Evolutionary conservation across 192 early-diverging fungal genomes (phyloP), one percentile per base, ranked within the genome.

Genomic region (Entomortierella parvispora): DNA sequence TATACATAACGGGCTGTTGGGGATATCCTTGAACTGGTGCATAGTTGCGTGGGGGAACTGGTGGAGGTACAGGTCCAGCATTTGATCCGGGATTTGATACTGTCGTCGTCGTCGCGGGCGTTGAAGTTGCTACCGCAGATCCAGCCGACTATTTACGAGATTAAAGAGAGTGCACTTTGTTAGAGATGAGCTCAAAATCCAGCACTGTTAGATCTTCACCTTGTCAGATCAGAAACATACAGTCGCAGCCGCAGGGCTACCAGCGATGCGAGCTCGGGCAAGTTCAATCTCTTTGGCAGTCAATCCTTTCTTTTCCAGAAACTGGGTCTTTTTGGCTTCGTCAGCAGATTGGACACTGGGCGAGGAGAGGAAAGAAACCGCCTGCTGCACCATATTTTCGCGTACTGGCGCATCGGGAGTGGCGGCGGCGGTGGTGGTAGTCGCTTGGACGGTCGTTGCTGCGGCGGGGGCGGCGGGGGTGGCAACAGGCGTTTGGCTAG

Each of bases 261-360:
- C 37, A 40, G 37, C 37, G 12, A 40, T 60, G 34, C 84, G 68
- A 37, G 76, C 44, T 43, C 84, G 68, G 0, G 92, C 92, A 26
- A 81, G 79, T 45, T 94, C 85, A 59, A 95, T 93, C 72, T 95
- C 93, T 23, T 78, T 85, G 25, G 77, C 40, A 6, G 82, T 88
- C 56, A 95, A 58, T 10, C 93, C 93, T 61, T 95, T 95, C 37
- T 87, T 85, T 68, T 93, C 87, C 58, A 95, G 79, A 68, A 95
- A 95, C n/a, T 90, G 86, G 34, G 93, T 76, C 57, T 89, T 86
- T 65, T 93, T 93, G 11, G 83, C 83, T 29, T 92, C 78, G 3
- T 93, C 91, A 9, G 90, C 88, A 23, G 87, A 71, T 57, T 84
- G 87, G 0, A 95, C 93, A 65, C 91, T 93, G n/a, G 92, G 88